These are phyloP conservation scores for Thuidium tamariscinum DNA, from an alignment of 225 moss, liverwort and hornwort species.

Conservation along the genomic window DNA sequence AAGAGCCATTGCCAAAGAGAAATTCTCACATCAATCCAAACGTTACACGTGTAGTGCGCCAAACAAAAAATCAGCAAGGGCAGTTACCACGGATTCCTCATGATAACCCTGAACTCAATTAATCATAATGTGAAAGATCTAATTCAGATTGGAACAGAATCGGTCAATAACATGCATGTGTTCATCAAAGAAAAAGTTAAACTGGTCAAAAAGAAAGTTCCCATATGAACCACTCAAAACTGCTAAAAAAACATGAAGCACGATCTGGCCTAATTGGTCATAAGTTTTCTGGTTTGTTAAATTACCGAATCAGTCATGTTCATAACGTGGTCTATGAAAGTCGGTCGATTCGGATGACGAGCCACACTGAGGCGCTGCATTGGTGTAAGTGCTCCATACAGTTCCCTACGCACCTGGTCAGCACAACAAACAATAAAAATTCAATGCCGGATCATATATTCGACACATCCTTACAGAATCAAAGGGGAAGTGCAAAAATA, in stretches of 20 bases:
- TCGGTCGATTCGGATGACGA: conserved; percentile 93
- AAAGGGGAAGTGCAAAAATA: not conserved
- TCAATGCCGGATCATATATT: not conserved
- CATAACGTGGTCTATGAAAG: conserved; percentile 89
- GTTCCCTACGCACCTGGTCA: conserved; percentile 74
- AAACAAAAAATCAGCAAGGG: not conserved
- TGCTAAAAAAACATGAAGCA: not conserved
- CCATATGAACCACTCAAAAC: not conserved
- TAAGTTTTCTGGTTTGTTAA: not conserved
- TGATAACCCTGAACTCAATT: not conserved
- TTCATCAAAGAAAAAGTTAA: not conserved
- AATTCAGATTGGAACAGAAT: not conserved
- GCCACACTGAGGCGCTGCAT: conserved; percentile 97
- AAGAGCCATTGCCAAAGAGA: not conserved
- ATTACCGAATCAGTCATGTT: conserved; percentile 96
- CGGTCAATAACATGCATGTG: not conserved
- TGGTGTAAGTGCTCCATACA: conserved; percentile 82
- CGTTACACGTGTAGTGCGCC: not conserved
- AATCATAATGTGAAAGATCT: not conserved
- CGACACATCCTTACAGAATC: not conserved
- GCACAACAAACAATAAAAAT: not conserved
- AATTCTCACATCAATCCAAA: not conserved
- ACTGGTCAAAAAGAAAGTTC: not conserved
- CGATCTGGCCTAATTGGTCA: not conserved
- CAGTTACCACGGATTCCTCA: not conserved